These are phyloP conservation scores for Osmanthus fragrans DNA, from an alignment of 257 asterid species.

Conservation along the genomic window DNA sequence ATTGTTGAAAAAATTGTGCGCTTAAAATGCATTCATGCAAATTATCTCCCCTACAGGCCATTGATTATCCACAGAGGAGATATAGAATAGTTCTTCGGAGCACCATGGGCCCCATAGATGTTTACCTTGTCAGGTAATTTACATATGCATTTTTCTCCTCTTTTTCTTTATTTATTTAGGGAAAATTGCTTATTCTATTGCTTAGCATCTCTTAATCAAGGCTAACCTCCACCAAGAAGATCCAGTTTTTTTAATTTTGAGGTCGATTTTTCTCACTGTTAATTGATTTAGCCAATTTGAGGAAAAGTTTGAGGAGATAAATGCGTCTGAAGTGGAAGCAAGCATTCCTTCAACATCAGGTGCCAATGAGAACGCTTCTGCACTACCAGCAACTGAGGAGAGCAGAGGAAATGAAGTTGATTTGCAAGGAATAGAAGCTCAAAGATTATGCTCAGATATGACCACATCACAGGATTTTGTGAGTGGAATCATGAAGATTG, in stretches of 20 bases:
- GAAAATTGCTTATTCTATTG: not conserved
- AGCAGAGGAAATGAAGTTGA: slow-evolving; percentile 44
- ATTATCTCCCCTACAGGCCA: slow-evolving; percentile 54
- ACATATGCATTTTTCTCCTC: slow-evolving; percentile 9
- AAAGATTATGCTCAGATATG: slow-evolving; percentile 51
- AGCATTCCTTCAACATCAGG: slow-evolving; percentile 58
- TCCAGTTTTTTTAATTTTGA: slow-evolving; percentile 4
- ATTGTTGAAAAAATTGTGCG: slow-evolving; percentile 5
- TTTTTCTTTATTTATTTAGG: not conserved
- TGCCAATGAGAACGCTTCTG: slow-evolving; percentile 43
- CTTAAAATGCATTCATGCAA: slow-evolving; percentile 6
- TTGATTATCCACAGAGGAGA: slow-evolving; percentile 90
- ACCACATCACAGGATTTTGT: slow-evolving; percentile 72
- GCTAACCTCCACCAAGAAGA: slow-evolving; percentile 1
- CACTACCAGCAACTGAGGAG: slow-evolving; percentile 39
- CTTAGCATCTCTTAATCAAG: slow-evolving; percentile 8
- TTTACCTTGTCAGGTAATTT: slow-evolving; percentile 83
- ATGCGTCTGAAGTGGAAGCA: slow-evolving; percentile 50
- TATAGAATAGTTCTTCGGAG: slow-evolving; percentile 79
- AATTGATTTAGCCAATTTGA: slow-evolving; percentile 64
- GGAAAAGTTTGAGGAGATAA: slow-evolving; percentile 70
- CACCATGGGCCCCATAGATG: slow-evolving; percentile 89
- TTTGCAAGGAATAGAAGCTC: slow-evolving; percentile 46
- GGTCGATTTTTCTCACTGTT: slow-evolving; percentile 11
- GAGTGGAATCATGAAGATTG: slow-evolving; percentile 81